Evolutionary conservation across 2,329 filamentous ascomycete species (phyloP), one percentile per base, ranked within the genome.

Genomic region (Esteya vermicola): DNA sequence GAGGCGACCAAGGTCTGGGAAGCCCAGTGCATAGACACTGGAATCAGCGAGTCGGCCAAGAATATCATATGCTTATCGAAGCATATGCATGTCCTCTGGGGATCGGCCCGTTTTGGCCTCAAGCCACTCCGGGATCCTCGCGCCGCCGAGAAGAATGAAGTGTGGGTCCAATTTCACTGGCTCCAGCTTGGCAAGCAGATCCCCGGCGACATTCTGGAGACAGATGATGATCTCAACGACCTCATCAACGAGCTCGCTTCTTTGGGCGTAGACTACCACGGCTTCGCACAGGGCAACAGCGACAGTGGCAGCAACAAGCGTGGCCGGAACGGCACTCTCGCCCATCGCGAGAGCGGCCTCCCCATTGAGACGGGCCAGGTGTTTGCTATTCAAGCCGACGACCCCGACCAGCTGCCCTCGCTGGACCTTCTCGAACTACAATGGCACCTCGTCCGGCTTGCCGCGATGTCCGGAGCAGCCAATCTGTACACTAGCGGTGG

Each of bases 141-240:
- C 26, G 21, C 39, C 2, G 33, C 16, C 4, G 39, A 31, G n/a
- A 25, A 32, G 19, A 36, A 36, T 16, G 33, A 36, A 18, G 39
- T 41, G 4, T 36, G 33, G 33, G n/a, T 41, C 8, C 39, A 41
- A 20, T 40, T 40, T 13, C 32, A 40, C 21, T 41, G 33, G 39
- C 39, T 41, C n/a, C n/a, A n/a, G n/a, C n/a, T n/a, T n/a, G n/a
- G n/a, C n/a, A n/a, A n/a, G n/a, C n/a, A n/a, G n/a, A n/a, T n/a
- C n/a, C n/a, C n/a, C n/a, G n/a, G n/a, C n/a, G n/a, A n/a, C n/a
- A n/a, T n/a, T n/a, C n/a, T n/a, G n/a, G n/a, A n/a, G n/a, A n/a
- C n/a, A n/a, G n/a, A n/a, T n/a, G n/a, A n/a, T n/a, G n/a, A n/a
- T n/a, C n/a, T n/a, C n/a, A n/a, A n/a, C n/a, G n/a, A n/a, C n/a